Evolutionary conservation across 2,329 filamentous ascomycete genomes (phyloP).

Genomic region (Trichoderma pleuroti): DNA sequence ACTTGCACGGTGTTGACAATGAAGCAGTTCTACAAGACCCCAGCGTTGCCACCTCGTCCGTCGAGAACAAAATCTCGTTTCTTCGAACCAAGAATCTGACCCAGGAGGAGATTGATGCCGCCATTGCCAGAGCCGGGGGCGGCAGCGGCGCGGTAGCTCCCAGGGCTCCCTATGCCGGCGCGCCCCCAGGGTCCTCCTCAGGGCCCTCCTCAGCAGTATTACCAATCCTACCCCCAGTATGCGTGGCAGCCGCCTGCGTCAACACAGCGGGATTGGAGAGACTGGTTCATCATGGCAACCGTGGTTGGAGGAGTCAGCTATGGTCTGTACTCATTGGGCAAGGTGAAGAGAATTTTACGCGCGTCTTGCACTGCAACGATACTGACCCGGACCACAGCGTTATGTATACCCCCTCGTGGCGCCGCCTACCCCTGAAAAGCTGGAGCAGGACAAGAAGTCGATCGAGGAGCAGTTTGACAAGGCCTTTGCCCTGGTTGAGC

Average conservation of each 20-base stretch:
- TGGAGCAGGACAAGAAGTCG: slow-evolving; percentile 88
- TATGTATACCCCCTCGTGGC: slow-evolving; percentile 89
- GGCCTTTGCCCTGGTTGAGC: slow-evolving; percentile 86
- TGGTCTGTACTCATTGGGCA: slow-evolving; percentile 81
- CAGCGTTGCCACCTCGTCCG: slow-evolving; percentile 80
- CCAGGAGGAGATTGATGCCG: slow-evolving; percentile 86
- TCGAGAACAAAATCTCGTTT: slow-evolving; percentile 90
- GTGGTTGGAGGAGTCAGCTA: slow-evolving; percentile 87
- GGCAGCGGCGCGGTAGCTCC: slow-evolving; percentile 47
- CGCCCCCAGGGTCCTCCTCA: slow-evolving; percentile 42
- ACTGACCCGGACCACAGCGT: slow-evolving; percentile 52
- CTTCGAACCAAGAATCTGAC: slow-evolving; percentile 96
- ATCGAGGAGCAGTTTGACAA: slow-evolving; percentile 93
- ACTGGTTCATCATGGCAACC: slow-evolving; percentile 99
- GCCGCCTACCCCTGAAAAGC: slow-evolving; percentile 86
- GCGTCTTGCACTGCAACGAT: not conserved
- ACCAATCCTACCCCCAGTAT: slow-evolving; percentile 48
- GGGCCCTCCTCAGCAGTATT: slow-evolving; percentile 43
- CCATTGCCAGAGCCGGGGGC: slow-evolving; percentile 71
- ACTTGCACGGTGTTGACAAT: slow-evolving; percentile 21
- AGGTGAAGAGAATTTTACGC: slow-evolving; percentile 49
- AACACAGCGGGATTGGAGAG: slow-evolving; percentile 85
- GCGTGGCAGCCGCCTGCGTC: slow-evolving; percentile 58
- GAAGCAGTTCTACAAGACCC: slow-evolving; percentile 83
- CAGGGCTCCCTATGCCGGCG: slow-evolving; percentile 32